Percentiles rank a stretch among this genome's conserved stretches.
Evolutionary conservation across 352 stramenopile genomes (phyloP).

Genomic region (Globisporangium heterothallicum): DNA sequence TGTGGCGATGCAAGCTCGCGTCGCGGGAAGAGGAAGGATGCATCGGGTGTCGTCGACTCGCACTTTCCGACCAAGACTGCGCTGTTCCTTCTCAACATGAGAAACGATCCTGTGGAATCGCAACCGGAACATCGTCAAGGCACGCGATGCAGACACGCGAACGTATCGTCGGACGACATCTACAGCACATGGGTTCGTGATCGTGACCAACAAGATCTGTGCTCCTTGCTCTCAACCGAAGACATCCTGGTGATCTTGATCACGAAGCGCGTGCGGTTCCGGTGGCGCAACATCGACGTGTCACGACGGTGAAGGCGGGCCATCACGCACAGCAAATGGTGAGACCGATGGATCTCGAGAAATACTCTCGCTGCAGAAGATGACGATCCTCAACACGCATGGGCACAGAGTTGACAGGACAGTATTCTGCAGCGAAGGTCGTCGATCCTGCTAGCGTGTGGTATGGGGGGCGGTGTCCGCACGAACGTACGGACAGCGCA

Average conservation of each 20-base stretch:
- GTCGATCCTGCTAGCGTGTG: no score
- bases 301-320: slow-evolving; percentile 7
- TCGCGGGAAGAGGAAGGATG: no score
- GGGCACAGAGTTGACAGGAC: no score
- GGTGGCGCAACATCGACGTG: slow-evolving; percentile 2
- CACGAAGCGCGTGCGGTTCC: slow-evolving; percentile 10
- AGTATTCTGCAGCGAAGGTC: no score
- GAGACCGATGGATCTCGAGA: slow-evolving; percentile 3
- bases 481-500: no score
- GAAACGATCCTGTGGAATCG: no score
- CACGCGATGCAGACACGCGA: slow-evolving; percentile 3
- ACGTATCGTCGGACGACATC: slow-evolving; percentile 5
- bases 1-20: no score
- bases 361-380: neutral
- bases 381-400: slow-evolving; percentile 9
- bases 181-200: slow-evolving; percentile 11
- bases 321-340: slow-evolving; percentile 7
- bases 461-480: no score
- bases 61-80: no score
- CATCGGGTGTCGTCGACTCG: no score
- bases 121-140: no score
- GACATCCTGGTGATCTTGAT: slow-evolving; percentile 10
- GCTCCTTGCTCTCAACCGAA: slow-evolving; percentile 7
- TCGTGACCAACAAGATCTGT: slow-evolving; percentile 1
- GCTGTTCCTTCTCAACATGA: no score